These are phyloP conservation scores for Pseudocercospora ulei DNA, from an alignment of 2,329 filamentous ascomycete genomes.

Conservation along the genomic window DNA sequence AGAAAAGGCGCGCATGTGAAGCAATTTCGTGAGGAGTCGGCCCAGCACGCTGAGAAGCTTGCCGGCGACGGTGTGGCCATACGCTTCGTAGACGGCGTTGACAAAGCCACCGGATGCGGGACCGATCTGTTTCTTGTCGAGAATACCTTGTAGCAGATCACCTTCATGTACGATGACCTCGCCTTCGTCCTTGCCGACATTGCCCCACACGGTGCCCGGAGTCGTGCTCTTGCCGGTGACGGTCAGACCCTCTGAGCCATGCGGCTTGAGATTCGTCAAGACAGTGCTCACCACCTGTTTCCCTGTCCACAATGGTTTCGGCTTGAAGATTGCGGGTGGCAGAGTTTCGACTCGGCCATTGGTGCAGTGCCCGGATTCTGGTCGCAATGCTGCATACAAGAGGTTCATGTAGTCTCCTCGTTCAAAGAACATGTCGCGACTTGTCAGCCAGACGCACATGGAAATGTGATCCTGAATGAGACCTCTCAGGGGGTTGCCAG, in stretches of 20 bases:
- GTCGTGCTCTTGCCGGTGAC: constrained; percentile 72
- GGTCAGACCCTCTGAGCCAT: constrained; percentile 64
- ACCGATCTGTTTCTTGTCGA: constrained; percentile 93
- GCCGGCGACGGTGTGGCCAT: constrained; percentile 77
- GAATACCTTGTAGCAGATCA: constrained; percentile 77
- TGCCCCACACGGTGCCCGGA: constrained; percentile 68
- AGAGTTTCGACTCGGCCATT: constrained; percentile 73
- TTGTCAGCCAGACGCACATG: constrained; percentile 83
- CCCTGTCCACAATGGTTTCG: constrained; percentile 76
- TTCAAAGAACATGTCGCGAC: constrained; percentile 81
- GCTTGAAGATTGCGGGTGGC: constrained; percentile 71
- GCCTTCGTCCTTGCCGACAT: constrained; percentile 52
- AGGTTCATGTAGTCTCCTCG: constrained; percentile 83
- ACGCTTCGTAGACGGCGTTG: constrained; percentile 86
- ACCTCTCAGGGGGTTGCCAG: constrained; percentile 86
- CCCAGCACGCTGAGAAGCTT: constrained; percentile 82
- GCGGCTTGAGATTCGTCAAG: constrained; percentile 79
- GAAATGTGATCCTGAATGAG: constrained; percentile 98
- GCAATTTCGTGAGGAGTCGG: constrained; percentile 73
- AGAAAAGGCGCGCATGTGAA: constrained; percentile 90
- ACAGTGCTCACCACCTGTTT: constrained; percentile 94
- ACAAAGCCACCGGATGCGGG: constrained; percentile 77
- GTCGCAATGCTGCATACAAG: constrained; percentile 80
- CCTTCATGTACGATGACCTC: constrained; percentile 74
- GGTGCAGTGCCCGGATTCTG: constrained; percentile 80